Evolutionary conservation across 495 filamentous ascomycete genomes (phyloP), one percentile per base, ranked within the genome.

Genomic region (Annulohypoxylon stygium): DNA sequence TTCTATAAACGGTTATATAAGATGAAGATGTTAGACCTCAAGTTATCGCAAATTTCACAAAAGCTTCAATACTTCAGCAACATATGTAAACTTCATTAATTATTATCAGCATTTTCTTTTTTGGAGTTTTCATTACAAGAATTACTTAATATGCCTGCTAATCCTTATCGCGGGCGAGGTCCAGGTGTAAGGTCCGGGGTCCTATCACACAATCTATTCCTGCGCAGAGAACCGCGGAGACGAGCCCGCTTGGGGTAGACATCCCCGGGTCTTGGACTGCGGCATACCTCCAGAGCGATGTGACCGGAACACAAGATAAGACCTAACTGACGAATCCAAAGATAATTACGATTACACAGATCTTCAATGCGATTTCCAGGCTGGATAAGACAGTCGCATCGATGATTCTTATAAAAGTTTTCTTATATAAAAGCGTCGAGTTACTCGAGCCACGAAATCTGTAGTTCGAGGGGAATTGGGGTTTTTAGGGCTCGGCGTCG

Each of bases 131-230:
- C 10, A 50, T 11, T 10, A 8, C 18, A 26, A 51, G 18, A 20
- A 51, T 20, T 51, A 20, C 25, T 20, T 26, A 25, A 12, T 20
- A 10, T 55, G 23, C 51, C 26, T 55, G 26, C 26, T 16, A 16
- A 4, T 59, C 53, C 53, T 55, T 60, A 62, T 53, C 41, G 5
- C 61, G 43, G 59, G 48, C 43, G 25, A 64, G 23, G 51, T 55
- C 26, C 34, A 45, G 26, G 36, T 36, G 30, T 43, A 3, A 47
- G 26, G 34, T 39, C 55, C 20, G 14, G 71, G 61, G 57, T 74
- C 11, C 33, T 50, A 70, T 74, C 18, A 54, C 61, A 69, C 50
- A 65, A 74, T 70, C 30, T 48, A 63, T 48, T 58, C 50, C 66
- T 61, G 25, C 50, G 41, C 11, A 33, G 37, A 59, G 39, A 37